Evolutionary conservation across 2,329 filamentous ascomycete genomes (phyloP).

Genomic region (Penicillium sp.): DNA sequence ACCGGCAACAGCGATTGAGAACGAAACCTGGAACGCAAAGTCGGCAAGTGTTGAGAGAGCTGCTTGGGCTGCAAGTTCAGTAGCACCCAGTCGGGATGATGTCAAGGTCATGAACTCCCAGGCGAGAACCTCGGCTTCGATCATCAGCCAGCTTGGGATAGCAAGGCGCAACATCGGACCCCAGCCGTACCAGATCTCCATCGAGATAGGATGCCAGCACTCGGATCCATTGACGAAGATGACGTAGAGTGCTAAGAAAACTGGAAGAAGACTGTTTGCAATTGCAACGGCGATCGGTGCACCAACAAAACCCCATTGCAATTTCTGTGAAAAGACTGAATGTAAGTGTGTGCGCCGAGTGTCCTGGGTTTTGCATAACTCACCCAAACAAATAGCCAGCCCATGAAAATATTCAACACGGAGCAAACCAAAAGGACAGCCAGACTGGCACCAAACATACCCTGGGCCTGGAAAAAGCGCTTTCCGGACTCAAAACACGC

Average conservation of each 20-base stretch:
- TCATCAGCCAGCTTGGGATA: conserved; percentile 83
- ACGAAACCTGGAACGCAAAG: conserved; percentile 83
- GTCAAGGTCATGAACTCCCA: conserved; percentile 84
- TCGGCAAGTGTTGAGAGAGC: conserved; percentile 73
- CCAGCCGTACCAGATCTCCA: conserved; percentile 69
- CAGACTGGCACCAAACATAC: conserved; percentile 73
- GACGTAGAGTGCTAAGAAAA: conserved; percentile 70
- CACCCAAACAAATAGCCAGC: conserved; percentile 75
- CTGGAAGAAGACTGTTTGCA: conserved; percentile 69
- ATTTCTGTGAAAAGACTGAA: conserved; percentile 28
- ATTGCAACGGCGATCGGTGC: conserved; percentile 73
- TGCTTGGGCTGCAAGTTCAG: conserved; percentile 79
- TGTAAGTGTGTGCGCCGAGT: not conserved
- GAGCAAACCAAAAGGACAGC: conserved; percentile 79
- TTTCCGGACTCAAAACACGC: conserved; percentile 73
- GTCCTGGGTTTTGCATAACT: conserved; percentile 14
- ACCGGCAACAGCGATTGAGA: conserved; percentile 80
- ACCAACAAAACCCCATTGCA: conserved; percentile 68
- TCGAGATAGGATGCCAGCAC: conserved; percentile 75
- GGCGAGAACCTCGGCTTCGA: conserved; percentile 83
- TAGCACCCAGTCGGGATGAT: conserved; percentile 72
- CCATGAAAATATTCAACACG: conserved; percentile 73
- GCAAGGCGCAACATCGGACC: conserved; percentile 79
- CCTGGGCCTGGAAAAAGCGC: conserved; percentile 81
- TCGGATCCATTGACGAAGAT: conserved; percentile 66